These are phyloP conservation scores for Stygiomarasmius scandens DNA, from an alignment of 1,284 basidiomycete genomes.

Conservation along the genomic window DNA sequence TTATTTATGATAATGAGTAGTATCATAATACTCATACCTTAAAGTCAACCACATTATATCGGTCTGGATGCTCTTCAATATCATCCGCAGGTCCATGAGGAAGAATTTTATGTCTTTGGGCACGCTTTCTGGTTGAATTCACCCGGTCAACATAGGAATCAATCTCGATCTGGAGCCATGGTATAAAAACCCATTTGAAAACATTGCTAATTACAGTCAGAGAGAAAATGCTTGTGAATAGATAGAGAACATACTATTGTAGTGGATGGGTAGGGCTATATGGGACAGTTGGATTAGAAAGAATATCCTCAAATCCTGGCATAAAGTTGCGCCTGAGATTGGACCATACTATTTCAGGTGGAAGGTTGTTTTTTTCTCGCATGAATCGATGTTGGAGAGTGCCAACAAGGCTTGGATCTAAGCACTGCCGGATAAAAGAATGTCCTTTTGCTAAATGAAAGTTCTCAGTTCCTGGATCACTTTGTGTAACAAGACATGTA, in stretches of 20 bases:
- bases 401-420: conserved; percentile 21
- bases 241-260: background rate
- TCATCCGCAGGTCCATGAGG: conserved; percentile 9
- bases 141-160: conserved; percentile 16
- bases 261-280: conserved; percentile 14
- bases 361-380: conserved; percentile 23
- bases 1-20: background rate
- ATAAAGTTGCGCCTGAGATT: conserved; percentile 18
- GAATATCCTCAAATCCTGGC: conserved; percentile 25
- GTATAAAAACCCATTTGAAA: conserved; percentile 26
- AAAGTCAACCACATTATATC: background rate
- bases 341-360: conserved; percentile 26
- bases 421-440: conserved; percentile 21
- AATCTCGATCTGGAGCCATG: conserved; percentile 27
- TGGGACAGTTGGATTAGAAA: conserved; percentile 16
- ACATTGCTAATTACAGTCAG: conserved; percentile 4
- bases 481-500: conserved; percentile 27
- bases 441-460: conserved; percentile 30
- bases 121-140: conserved; percentile 18
- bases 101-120: conserved; percentile 9
- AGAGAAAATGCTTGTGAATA: too few relatives aligned
- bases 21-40: background rate
- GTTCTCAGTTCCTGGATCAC: conserved; percentile 30
- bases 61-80: conserved; percentile 8
- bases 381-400: conserved; percentile 26